Evolutionary conservation across 1,284 basidiomycete genomes (phyloP).

Genomic region (Cerrena zonata): DNA sequence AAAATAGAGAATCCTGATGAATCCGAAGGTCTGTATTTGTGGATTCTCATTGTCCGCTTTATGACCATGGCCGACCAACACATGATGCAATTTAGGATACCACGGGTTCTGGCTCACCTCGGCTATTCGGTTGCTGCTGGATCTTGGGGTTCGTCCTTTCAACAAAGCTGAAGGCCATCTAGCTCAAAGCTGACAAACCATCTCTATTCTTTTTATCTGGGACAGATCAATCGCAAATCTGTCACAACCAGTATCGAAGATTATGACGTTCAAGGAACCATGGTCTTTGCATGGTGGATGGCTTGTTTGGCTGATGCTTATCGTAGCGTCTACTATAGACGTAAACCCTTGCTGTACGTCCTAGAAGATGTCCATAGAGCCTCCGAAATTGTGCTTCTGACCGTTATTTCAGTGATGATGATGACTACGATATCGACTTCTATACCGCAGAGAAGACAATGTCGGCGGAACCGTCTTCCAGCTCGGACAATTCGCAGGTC

Average conservation of each 20-base stretch:
- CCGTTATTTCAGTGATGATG: constrained; percentile 40
- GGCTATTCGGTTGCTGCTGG: constrained; percentile 72
- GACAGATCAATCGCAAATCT: constrained; percentile 80
- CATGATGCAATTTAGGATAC: constrained; percentile 44
- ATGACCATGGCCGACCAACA: neutral
- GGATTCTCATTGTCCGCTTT: neutral
- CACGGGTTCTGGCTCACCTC: constrained; percentile 76
- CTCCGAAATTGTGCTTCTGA: neutral
- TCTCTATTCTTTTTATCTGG: constrained; percentile 10
- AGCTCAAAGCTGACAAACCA: neutral
- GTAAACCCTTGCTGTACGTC: constrained; percentile 61
- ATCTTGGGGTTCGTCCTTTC: constrained; percentile 51
- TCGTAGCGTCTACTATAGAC: constrained; percentile 53
- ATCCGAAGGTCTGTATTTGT: constrained; percentile 45
- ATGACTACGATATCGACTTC: constrained; percentile 72
- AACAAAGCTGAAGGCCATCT: neutral
- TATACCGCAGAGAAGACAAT: constrained; percentile 48
- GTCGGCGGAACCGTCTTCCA: constrained; percentile 33
- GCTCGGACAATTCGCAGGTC: constrained; percentile 44
- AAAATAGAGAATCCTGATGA: constrained; percentile 62
- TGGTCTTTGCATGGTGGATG: constrained; percentile 83
- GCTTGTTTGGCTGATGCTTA: constrained; percentile 57
- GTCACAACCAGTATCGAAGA: constrained; percentile 65
- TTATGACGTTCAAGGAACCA: constrained; percentile 66
- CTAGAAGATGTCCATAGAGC: constrained; percentile 10